Base-by-base conservation (phyloP, 2,329 filamentous ascomycete species). In the Alternaria burnsii region DNA sequence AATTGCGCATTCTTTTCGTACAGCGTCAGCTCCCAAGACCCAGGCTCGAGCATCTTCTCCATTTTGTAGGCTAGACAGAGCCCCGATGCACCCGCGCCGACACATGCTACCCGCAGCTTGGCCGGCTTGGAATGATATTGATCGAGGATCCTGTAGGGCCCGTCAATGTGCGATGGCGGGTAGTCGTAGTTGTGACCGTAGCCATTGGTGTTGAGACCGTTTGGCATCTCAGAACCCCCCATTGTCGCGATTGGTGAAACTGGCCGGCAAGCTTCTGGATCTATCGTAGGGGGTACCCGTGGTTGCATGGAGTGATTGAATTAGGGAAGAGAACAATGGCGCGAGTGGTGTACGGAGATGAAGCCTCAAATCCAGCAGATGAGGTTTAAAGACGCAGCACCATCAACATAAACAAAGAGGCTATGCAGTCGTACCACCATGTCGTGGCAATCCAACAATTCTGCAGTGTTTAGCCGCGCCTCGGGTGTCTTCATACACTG, bases 11-110 rank as follows among this genome's bases (percentile, higher is more conserved):
- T 75, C 65, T 75, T 75, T 59, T 76, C 73, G 46, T 61, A 75
- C 6, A 75, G 63, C 6, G 68, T 74, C 58, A 76, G 55, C 53
- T 76, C 72, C 68, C 68, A 76, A 2, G 71, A 70, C 5, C 70
- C 72, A 12, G 71, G 69, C 34, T 61, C 60, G 20, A 76, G 58
- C 71, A 74, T 73, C 63, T 62, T 70, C 58, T 74, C 71, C 72
- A 76, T 76, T 59, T 76, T 76, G 66, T 75, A 76, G 16, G 72
- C 72, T 28, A 75, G 40, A 47, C 71, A 75, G 10, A 76, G 66
- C 32, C 73, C 72, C 5, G 72, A 74, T 14, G 73, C 72, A 7
- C 73, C 72, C 22, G 73, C 72, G 32, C 73, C 72, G 22, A 63
- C 65, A 57, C 72, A 73, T 42, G 70, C 72, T 28, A 76, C 72